Percentiles rank a stretch among this genome's conserved stretches.
These are phyloP conservation scores for Pseudocercospora cruenta DNA, from an alignment of 2,329 filamentous ascomycete species.

Conservation along the genomic window DNA sequence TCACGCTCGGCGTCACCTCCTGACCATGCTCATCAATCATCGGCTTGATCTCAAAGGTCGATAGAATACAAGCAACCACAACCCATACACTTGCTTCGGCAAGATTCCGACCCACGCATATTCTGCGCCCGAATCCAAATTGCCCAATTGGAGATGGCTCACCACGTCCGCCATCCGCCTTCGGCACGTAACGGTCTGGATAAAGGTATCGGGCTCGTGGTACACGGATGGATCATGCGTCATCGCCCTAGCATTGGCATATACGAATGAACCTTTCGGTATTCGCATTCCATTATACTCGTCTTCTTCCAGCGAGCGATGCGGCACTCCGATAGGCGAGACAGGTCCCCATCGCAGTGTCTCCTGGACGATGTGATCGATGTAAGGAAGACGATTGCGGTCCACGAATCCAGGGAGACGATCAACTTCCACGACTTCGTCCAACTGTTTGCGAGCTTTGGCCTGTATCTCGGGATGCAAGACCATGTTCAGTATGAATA, in stretches of 20 bases:
- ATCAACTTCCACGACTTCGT: conserved; percentile 32
- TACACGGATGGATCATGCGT: conserved; percentile 49
- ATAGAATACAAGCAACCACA: conserved; percentile 15
- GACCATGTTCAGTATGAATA: conserved; percentile 40
- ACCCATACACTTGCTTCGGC: conserved; percentile 21
- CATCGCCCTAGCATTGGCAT: conserved; percentile 41
- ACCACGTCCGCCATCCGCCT: conserved; percentile 41
- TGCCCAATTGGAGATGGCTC: conserved; percentile 50
- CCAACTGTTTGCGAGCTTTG: conserved; percentile 38
- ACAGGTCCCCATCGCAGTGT: conserved; percentile 41
- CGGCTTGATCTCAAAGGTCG: conserved; percentile 17
- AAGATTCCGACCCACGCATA: conserved; percentile 22
- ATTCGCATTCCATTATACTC: conserved; percentile 32
- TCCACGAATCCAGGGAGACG: conserved; percentile 37
- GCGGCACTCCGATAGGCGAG: conserved; percentile 39
- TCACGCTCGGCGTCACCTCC: conserved; percentile 14
- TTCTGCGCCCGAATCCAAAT: conserved; percentile 25
- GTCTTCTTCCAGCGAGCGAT: conserved; percentile 46
- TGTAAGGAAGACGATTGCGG: conserved; percentile 36
- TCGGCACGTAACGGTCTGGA: conserved; percentile 49
- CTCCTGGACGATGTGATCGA: conserved; percentile 40
- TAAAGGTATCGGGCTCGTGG: conserved; percentile 49
- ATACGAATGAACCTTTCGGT: conserved; percentile 29
- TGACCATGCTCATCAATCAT: conserved; percentile 14
- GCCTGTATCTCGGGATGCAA: conserved; percentile 34